phyloP scores from a whole-genome alignment of 495 filamentous ascomycete genomes.

The Lichenothelia convexa region DNA sequence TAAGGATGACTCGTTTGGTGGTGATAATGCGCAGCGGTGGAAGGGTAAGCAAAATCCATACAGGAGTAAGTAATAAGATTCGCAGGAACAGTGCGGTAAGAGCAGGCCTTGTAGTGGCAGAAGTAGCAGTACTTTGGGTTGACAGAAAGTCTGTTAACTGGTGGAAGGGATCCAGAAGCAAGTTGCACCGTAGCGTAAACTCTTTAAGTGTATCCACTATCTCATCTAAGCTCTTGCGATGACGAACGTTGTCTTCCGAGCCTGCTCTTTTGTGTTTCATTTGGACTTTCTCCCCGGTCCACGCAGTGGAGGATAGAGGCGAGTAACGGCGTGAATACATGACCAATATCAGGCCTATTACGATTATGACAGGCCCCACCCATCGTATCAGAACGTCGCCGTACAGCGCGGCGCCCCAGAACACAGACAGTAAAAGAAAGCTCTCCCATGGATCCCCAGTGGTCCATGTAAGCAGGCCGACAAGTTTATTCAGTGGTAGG shows the following conservation, averaged over 20 bases:
- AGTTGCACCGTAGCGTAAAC: conserved; percentile 79
- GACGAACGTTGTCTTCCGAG: conserved; percentile 47
- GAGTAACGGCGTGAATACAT: conserved; percentile 90
- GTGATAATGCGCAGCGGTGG: conserved; percentile 76
- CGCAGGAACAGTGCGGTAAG: conserved; percentile 78
- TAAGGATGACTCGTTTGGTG: conserved; percentile 61
- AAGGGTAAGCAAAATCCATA: conserved; percentile 70
- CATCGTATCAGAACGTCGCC: conserved; percentile 62
- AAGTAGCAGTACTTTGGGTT: conserved; percentile 77
- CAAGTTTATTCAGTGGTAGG: conserved; percentile 62
- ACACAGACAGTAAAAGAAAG: conserved; percentile 67
- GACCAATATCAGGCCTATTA: conserved; percentile 59
- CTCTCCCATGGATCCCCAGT: conserved; percentile 89
- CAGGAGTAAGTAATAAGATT: conserved; percentile 66
- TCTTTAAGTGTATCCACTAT: conserved; percentile 81
- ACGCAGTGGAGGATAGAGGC: conserved; percentile 69
- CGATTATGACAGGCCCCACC: conserved; percentile 68
- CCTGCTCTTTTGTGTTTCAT: conserved; percentile 29
- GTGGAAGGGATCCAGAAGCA: conserved; percentile 73
- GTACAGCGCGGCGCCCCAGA: conserved; percentile 75
- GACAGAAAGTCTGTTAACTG: conserved; percentile 84
- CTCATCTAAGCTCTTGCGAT: conserved; percentile 80
- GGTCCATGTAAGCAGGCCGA: conserved; percentile 81
- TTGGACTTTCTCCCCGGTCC: conserved; percentile 42
- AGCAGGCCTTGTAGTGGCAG: conserved; percentile 79